Base-by-base conservation (phyloP, 495 filamentous ascomycete species). In the Antarctomyces pellizariae region DNA sequence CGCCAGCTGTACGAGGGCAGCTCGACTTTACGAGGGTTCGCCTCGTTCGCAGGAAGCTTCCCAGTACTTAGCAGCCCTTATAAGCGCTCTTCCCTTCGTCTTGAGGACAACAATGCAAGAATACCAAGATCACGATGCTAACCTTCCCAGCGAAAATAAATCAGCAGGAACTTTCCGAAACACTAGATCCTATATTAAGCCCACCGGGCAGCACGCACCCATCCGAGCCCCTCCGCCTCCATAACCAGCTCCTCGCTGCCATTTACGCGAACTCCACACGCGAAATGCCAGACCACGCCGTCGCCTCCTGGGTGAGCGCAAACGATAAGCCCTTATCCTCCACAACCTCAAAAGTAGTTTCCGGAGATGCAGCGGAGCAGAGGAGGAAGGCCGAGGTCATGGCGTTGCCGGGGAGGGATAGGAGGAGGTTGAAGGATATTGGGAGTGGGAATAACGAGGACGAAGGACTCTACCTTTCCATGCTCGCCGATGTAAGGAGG, bases 281-380 rank as follows among this genome's bases (percentile, higher is more conserved):
- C 32, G 86, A 97, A 46, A 67, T 76, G 42, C 86, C 86, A 4
- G 82, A 91, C 43, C 70, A 74, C 48, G 82, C 80, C 36, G 75
- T 90, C 38, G 89, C 86, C 33, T 75, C 65, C 38, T 97, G 83
- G 83, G 86, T 97, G 29, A 80, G 75, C 37, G 77, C 78, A 13
- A 92, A 86, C 41, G 84, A 95, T 52, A 93, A 93, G 53, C 82
- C 82, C n/a, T 54, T 62, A 8, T 46, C 61, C n/a, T 67, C 65
- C 13, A 52, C 68, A 30, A 65, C 71, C 24, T 68, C 65, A 26
- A 84, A 86, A 47, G 76, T 75, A 15, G 66, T 75, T 18, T 69
- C 69, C 5, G 78, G 78, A 22, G 86, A 95, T 62, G 69, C 76
- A n/a, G 70, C 74, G 18, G 86, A 95, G 49, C 72, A 84, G 42